A percentile compares a stretch with the other conserved stretches of the same genome.
Conservation (phyloP, 768 basidiomycete species). For the Lactifluus piperatus region DNA sequence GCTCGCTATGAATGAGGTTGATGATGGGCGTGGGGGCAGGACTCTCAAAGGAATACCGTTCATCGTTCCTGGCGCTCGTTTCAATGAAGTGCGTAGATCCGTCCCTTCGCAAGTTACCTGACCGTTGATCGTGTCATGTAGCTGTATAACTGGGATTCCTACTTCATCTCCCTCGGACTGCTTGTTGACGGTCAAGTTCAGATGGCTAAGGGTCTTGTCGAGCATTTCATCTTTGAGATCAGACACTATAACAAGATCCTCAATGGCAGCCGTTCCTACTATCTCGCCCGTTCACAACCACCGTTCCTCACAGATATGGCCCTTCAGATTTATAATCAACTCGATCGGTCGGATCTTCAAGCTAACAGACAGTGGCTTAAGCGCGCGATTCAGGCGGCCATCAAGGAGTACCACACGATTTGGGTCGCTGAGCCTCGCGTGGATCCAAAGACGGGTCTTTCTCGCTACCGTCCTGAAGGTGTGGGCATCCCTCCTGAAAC, state of each 20-base stretch:
- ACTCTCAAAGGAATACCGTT: slow-evolving; percentile 92
- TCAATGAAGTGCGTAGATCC: slow-evolving; percentile 65
- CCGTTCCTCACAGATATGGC: slow-evolving; percentile 99
- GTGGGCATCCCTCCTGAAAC: slow-evolving; percentile 97
- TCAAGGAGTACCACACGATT: slow-evolving; percentile 97
- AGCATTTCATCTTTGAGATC: slow-evolving; percentile 99
- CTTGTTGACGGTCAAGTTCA: slow-evolving; percentile 90
- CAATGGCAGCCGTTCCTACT: slow-evolving; percentile 93
- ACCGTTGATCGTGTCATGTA: slow-evolving; percentile 25
- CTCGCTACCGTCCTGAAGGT: slow-evolving; percentile 89
- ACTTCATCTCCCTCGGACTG: slow-evolving; percentile 89
- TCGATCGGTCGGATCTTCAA: slow-evolving; percentile 74
- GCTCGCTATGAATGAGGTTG: slow-evolving; percentile 88
- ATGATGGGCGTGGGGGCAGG: slow-evolving; percentile 68
- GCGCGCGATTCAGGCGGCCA: slow-evolving; percentile 91
- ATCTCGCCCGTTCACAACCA: slow-evolving; percentile 92
- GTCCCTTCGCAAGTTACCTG: background rate
- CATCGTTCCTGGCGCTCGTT: slow-evolving; percentile 91
- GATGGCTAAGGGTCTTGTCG: slow-evolving; percentile 97
- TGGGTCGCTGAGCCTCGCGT: slow-evolving; percentile 95
- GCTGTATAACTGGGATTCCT: slow-evolving; percentile 95
- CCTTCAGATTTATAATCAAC: slow-evolving; percentile 93
- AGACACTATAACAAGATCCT: slow-evolving; percentile 95
- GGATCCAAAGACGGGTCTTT: slow-evolving; percentile 90
- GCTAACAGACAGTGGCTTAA: slow-evolving; percentile 89